A percentile compares a stretch with the other conserved stretches of the same genome.
These are phyloP conservation scores for Yamadazyma diospyri DNA, from an alignment of 1,139 yeast genomes.

Conservation along the genomic window DNA sequence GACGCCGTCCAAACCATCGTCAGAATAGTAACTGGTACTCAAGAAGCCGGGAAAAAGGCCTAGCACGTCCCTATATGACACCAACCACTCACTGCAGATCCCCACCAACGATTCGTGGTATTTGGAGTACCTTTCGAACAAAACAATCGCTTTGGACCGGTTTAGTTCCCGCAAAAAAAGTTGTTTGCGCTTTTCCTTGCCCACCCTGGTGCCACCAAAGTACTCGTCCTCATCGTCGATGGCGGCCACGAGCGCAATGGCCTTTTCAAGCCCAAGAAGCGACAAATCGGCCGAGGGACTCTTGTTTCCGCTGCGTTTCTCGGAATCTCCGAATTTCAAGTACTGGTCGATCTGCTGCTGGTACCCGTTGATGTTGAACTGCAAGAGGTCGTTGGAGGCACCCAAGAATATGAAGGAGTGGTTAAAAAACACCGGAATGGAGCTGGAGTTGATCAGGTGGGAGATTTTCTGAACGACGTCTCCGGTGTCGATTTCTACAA, in stretches of 20 bases:
- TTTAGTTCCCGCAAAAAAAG: constrained; percentile 31
- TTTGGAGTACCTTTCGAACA: constrained; percentile 34
- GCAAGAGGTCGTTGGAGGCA: constrained; percentile 27
- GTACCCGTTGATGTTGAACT: constrained; percentile 28
- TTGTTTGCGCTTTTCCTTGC: constrained; percentile 27
- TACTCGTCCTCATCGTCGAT: constrained; percentile 23
- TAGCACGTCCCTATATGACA: constrained; percentile 33
- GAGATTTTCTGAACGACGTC: constrained; percentile 37
- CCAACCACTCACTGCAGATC: constrained; percentile 42
- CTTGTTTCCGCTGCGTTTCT: constrained; percentile 15
- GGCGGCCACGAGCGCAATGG: constrained; percentile 29
- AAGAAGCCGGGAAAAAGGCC: constrained; percentile 39
- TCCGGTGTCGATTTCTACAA: constrained; percentile 44
- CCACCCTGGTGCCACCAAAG: constrained; percentile 19
- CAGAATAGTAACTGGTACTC: constrained; percentile 22
- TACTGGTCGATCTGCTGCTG: constrained; percentile 42
- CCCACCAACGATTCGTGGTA: constrained; percentile 42
- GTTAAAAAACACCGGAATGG: constrained; percentile 17
- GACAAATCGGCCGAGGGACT: constrained; percentile 30
- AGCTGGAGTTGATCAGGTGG: constrained; percentile 29
- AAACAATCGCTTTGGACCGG: constrained; percentile 27
- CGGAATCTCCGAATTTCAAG: constrained; percentile 17
- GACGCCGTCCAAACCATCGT: constrained; percentile 5
- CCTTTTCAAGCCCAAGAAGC: constrained; percentile 34
- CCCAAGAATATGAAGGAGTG: constrained; percentile 22